These are phyloP conservation scores for Didymella arachidicola DNA, from an alignment of 2,329 filamentous ascomycete species.

Conservation along the genomic window DNA sequence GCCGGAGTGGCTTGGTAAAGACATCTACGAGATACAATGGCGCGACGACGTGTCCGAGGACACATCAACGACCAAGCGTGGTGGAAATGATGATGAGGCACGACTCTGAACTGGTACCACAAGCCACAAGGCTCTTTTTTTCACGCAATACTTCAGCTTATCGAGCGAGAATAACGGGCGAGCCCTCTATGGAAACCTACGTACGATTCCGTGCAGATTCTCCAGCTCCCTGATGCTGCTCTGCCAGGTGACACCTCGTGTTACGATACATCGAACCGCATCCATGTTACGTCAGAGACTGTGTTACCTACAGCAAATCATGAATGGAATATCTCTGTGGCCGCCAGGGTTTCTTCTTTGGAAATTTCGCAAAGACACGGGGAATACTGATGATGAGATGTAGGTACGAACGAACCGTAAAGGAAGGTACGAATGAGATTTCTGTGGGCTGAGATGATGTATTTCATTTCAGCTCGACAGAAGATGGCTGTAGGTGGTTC, in stretches of 20 bases:
- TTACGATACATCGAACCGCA: background rate
- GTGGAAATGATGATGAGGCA: conserved; percentile 2
- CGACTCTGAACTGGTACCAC: background rate
- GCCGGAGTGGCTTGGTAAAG: background rate
- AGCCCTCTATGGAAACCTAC: background rate
- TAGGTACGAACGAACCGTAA: background rate
- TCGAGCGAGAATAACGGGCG: background rate
- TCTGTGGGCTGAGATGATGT: too few relatives aligned
- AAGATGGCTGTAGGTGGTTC: background rate
- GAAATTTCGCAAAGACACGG: background rate
- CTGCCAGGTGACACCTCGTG: background rate
- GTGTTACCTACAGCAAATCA: background rate
- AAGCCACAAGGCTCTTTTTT: background rate
- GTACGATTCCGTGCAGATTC: background rate
- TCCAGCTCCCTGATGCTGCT: background rate
- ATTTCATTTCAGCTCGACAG: too few relatives aligned
- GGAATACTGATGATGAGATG: background rate
- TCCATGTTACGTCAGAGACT: conserved; percentile 3
- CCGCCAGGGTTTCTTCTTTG: background rate
- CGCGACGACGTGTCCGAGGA: background rate
- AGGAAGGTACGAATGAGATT: background rate
- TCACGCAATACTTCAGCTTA: background rate
- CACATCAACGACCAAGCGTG: background rate
- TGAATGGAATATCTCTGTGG: background rate
- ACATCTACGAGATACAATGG: background rate